Evolutionary conservation across 2,329 filamentous ascomycete species (phyloP).

Genomic region (Cephalotrichum gorgonifer): DNA sequence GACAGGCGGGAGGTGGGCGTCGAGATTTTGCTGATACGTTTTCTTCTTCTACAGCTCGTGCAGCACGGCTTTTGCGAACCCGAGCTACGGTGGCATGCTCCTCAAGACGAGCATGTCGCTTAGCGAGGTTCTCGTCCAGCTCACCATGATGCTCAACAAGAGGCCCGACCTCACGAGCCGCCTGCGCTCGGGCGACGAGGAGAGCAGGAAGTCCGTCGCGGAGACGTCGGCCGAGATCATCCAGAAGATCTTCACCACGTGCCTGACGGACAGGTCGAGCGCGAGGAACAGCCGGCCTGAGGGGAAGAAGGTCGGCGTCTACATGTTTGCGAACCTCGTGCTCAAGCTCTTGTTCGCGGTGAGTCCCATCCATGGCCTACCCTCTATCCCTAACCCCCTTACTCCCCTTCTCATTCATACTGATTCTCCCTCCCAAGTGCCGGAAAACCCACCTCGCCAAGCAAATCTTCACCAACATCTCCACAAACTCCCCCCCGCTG

Average conservation of each 20-base stretch:
- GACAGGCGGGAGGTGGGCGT: too few species aligned
- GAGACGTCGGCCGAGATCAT: slow-evolving; percentile 84
- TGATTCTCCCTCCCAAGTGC: slow-evolving; percentile 37
- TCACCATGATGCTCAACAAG: slow-evolving; percentile 77
- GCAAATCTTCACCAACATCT: slow-evolving; percentile 84
- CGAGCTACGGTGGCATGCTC: slow-evolving; percentile 69
- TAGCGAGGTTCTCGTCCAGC: slow-evolving; percentile 66
- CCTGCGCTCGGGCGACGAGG: slow-evolving; percentile 52
- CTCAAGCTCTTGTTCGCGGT: slow-evolving; percentile 80
- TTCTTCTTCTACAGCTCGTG: slow-evolving; percentile 52
- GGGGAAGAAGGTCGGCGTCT: slow-evolving; percentile 80
- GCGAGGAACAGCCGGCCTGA: slow-evolving; percentile 59
- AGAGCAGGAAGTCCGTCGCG: slow-evolving; percentile 67
- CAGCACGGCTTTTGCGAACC: slow-evolving; percentile 70
- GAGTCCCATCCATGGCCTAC: slow-evolving; percentile 15
- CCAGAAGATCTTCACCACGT: slow-evolving; percentile 83
- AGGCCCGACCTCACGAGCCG: slow-evolving; percentile 66
- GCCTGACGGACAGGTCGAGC: slow-evolving; percentile 68
- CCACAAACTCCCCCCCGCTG: slow-evolving; percentile 70
- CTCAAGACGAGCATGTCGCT: slow-evolving; percentile 76
- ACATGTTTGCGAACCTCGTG: slow-evolving; percentile 84
- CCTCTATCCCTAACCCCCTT: not conserved
- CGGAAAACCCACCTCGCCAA: slow-evolving; percentile 74
- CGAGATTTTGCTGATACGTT: too few species aligned
- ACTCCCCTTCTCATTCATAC: not conserved